These are phyloP conservation scores for Phytophthora capsici DNA, from an alignment of 352 stramenopile species.

Conservation along the genomic window DNA sequence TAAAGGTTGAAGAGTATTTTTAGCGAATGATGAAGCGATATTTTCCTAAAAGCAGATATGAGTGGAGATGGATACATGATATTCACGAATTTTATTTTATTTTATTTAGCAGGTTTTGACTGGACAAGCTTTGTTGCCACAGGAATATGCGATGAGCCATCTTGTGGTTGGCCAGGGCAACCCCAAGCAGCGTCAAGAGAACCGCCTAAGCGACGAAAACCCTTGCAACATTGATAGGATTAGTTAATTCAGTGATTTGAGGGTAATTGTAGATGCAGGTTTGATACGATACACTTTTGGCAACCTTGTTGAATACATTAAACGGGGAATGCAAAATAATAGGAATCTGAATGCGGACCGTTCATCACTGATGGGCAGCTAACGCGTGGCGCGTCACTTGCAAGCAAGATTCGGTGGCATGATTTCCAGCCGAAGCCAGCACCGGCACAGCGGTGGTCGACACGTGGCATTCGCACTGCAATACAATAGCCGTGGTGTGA, in stretches of 20 bases:
- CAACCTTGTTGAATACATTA: too few species aligned
- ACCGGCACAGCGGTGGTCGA: conserved; percentile 17
- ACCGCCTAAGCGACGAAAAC: neutral
- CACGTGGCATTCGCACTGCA: conserved; percentile 18
- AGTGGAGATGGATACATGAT: neutral
- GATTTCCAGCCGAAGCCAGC: conserved; percentile 24
- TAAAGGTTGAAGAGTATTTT: neutral
- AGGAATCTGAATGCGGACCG: conserved; percentile 12
- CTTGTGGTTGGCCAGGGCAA: conserved; percentile 20
- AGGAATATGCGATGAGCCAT: conserved; percentile 39
- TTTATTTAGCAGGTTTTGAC: neutral
- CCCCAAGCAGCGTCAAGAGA: conserved; percentile 27
- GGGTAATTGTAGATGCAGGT: neutral
- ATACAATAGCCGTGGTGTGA: conserved; percentile 1
- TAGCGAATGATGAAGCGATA: neutral
- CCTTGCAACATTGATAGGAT: too few species aligned
- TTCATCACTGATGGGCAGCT: conserved; percentile 5
- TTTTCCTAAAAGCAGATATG: neutral
- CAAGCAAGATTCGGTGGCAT: conserved; percentile 25
- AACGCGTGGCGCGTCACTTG: conserved; percentile 13
- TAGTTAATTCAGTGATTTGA: neutral
- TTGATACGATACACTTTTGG: neutral
- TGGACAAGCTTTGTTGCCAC: conserved; percentile 12
- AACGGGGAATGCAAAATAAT: neutral
- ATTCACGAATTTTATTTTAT: neutral